Evolutionary conservation across 2,329 filamentous ascomycete genomes (phyloP).

Genomic region (Microcera coccophila): DNA sequence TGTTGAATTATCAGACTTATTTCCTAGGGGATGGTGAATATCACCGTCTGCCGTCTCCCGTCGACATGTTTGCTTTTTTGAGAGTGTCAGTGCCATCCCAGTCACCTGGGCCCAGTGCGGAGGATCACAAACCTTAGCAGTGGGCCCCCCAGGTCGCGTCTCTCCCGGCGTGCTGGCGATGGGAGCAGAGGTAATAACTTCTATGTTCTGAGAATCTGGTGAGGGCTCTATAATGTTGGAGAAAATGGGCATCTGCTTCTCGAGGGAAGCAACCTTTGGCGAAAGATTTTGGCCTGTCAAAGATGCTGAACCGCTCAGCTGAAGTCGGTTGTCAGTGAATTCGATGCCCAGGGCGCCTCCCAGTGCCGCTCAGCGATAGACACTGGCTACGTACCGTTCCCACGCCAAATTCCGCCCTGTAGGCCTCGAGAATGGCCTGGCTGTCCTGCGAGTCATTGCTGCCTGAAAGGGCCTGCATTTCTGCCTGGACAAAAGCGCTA

Average conservation of each 20-base stretch:
- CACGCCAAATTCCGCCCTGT: slow-evolving; percentile 38
- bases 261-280: no score
- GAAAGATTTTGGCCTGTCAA: no score
- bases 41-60: slow-evolving; percentile 6
- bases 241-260: no score
- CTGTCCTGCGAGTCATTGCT: slow-evolving; percentile 42
- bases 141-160: slow-evolving; percentile 10
- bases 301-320: background rate
- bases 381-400: slow-evolving; percentile 35
- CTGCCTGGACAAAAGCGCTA: slow-evolving; percentile 27
- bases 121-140: slow-evolving; percentile 18
- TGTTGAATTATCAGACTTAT: slow-evolving; percentile 14
- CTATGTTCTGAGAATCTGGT: background rate
- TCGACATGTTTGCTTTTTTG: slow-evolving; percentile 24
- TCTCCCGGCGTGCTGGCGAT: background rate
- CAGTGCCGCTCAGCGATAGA: background rate
- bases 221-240: no score
- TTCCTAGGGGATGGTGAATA: slow-evolving; percentile 7
- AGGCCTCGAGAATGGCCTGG: slow-evolving; percentile 38
- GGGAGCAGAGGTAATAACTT: background rate
- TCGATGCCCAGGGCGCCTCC: background rate
- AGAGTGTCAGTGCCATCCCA: slow-evolving; percentile 25
- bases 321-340: slow-evolving; percentile 6
- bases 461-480: slow-evolving; percentile 27
- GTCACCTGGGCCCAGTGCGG: slow-evolving; percentile 21